Conservation (phyloP, 208 protist species). For the Trypanosoma boissoni region DNA sequence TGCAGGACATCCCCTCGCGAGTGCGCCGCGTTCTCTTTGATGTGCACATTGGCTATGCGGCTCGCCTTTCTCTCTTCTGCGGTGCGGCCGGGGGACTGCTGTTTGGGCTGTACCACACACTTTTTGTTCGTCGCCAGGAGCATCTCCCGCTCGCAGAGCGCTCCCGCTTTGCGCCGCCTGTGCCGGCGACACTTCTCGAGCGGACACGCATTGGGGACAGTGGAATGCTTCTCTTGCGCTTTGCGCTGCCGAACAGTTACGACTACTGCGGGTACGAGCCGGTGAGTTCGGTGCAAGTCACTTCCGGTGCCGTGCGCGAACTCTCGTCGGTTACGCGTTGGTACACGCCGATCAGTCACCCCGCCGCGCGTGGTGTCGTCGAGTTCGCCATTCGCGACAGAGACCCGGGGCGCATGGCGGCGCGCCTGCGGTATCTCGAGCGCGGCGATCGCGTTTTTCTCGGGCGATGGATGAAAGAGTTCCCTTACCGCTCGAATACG, state of each 20-base stretch:
- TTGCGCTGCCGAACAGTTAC: conserved; percentile 76
- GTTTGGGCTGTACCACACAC: conserved; percentile 41
- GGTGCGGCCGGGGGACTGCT: conserved; percentile 24
- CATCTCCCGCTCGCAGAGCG: conserved; percentile 65
- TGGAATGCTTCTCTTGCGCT: conserved; percentile 67
- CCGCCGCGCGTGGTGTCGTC: conserved; percentile 67
- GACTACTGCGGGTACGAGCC: conserved; percentile 87
- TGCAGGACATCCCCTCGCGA: conserved; percentile 62
- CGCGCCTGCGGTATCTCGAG: conserved; percentile 62
- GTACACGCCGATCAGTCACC: conserved; percentile 88
- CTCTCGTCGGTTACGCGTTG: conserved; percentile 63
- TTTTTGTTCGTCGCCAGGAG: conserved; percentile 55
- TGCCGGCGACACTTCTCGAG: conserved; percentile 75
- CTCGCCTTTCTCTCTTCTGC: conserved; percentile 32
- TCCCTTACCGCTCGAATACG: conserved; percentile 57
- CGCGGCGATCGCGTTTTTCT: conserved; percentile 75
- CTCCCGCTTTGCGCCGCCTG: conserved; percentile 51
- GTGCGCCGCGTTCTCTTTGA: conserved; percentile 42
- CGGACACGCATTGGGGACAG: conserved; percentile 47
- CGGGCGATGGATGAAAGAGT: conserved; percentile 86
- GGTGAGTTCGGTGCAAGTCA: conserved; percentile 76
- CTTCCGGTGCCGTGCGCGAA: conserved; percentile 39
- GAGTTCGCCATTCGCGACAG: conserved; percentile 83
- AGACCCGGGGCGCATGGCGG: conserved; percentile 78
- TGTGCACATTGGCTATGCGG: conserved; percentile 71